Evolutionary conservation across 192 early-diverging fungal genomes (phyloP), one percentile per base, ranked within the genome.

Genomic region (Coemansia sp.): DNA sequence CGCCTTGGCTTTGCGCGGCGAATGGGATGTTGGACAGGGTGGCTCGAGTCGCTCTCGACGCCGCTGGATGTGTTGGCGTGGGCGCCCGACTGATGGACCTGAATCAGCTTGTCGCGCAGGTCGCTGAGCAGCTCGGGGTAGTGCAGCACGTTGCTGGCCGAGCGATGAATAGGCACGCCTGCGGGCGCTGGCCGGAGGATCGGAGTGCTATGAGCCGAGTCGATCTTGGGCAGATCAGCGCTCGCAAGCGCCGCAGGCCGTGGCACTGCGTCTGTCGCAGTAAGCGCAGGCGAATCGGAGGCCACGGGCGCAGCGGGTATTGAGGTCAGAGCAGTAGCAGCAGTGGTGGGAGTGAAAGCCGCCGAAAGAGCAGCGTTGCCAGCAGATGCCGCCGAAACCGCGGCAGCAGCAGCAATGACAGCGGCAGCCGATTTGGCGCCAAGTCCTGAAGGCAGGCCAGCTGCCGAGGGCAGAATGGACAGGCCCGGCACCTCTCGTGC

Each of bases 121-220:
- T 81, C 78, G 62, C 72, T 81, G 26, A 81, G 72, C 10, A 81
- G 68, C 72, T 81, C 78, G 1, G 78, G 78, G 56, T 81, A 81
- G 63, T 81, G 78, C 42, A 81, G 59, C 22, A 81, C 78, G 66
- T 81, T 81, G 78, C 72, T 81, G 44, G 73, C 78, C 7, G 72
- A 79, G 36, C 72, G 65, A 49, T 81, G 78, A 68, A 81, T 74
- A 31, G 78, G 58, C 14, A 74, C 37, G 22, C 66, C 57, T 2
- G 64, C 40, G 37, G 54, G 36, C 10, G 46, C 40, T 15, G 72
- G 76, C 38, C 62, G 58, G 8, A 78, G 71, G 34, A 73, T 49
- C 19, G 76, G 76, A 17, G 76, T 78, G 67, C 76, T 78, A 40
- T 31, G 53, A 21, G 67, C 59, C 1, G 76, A 78, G 64, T 50